Evolutionary conservation across 352 stramenopile species (phyloP).

Genomic region (Phytopythium cucurbitacearum): DNA sequence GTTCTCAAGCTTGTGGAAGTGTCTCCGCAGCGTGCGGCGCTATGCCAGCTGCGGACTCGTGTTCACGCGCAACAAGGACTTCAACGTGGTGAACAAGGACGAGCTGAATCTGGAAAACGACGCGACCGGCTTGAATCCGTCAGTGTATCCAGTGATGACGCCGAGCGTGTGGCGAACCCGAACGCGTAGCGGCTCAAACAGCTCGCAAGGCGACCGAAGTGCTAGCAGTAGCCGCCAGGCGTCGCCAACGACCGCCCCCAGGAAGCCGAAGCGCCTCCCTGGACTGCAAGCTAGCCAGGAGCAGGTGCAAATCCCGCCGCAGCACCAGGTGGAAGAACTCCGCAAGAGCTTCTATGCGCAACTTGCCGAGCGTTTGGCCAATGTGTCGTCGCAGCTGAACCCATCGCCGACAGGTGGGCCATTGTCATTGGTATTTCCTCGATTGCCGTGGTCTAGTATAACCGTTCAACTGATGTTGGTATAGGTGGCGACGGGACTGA

Average conservation of each 20-base stretch:
- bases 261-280: constrained; percentile 23
- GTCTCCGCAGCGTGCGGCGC: constrained; percentile 69
- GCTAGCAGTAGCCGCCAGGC: constrained; percentile 28
- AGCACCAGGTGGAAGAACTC: constrained; percentile 57
- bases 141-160: constrained; percentile 18
- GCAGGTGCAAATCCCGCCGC: constrained; percentile 54
- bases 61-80: constrained; percentile 66
- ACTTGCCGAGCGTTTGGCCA: constrained; percentile 35
- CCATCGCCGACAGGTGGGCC: constrained; percentile 8
- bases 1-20: constrained; percentile 71
- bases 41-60: constrained; percentile 74
- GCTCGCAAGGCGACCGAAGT: constrained; percentile 28
- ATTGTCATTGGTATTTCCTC: neutral
- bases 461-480: too few species aligned
- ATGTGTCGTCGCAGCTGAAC: constrained; percentile 21
- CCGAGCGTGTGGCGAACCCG: constrained; percentile 42
- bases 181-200: constrained; percentile 40
- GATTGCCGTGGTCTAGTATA: neutral
- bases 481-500: neutral
- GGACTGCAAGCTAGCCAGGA: constrained; percentile 61
- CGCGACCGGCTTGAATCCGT: constrained; percentile 20
- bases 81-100: constrained; percentile 66
- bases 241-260: constrained; percentile 20
- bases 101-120: constrained; percentile 42
- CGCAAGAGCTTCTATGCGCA: constrained; percentile 57